A percentile compares a stretch with the other conserved stretches of the same genome.
Evolutionary conservation across 805 yeast species (phyloP).

Genomic region (Saccharomycopsis capsularis): DNA sequence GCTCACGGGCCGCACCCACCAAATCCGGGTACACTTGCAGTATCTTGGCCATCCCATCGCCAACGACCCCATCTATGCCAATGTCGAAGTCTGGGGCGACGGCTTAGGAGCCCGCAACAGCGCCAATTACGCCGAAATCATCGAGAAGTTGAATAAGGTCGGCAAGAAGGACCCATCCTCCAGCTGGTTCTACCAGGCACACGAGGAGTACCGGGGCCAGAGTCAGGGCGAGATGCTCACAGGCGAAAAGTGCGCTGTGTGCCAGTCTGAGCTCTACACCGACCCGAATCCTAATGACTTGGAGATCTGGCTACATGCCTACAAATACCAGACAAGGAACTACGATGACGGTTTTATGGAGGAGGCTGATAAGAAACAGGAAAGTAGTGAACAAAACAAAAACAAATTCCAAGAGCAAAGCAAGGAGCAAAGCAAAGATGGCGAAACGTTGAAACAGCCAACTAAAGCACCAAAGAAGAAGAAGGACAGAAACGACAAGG

Average conservation of each 20-base stretch:
- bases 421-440: not conserved
- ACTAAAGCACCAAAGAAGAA: not conserved
- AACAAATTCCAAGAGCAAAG: not conserved
- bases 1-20: conserved; percentile 90
- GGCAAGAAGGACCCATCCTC: conserved; percentile 68
- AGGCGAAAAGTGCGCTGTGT: conserved; percentile 53
- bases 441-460: too few species aligned
- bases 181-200: conserved; percentile 51
- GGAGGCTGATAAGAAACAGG: not conserved
- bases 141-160: conserved; percentile 45
- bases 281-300: conserved; percentile 89
- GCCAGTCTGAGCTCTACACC: conserved; percentile 65
- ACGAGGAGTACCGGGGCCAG: not conserved
- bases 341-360: conserved; percentile 2
- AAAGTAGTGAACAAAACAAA: not conserved
- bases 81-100: conserved; percentile 73
- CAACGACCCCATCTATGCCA: conserved; percentile 77
- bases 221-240: conserved; percentile 58
- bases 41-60: conserved; percentile 77
- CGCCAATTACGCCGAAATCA: conserved; percentile 43
- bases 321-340: conserved; percentile 48
- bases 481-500: not conserved
- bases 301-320: conserved; percentile 88
- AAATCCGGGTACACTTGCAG: conserved; percentile 89
- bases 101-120: conserved; percentile 55